A percentile compares a stretch with the other conserved stretches of the same genome.
Evolutionary conservation across 805 yeast genomes (phyloP).

Genomic region (Hanseniaspora lindneri): DNA sequence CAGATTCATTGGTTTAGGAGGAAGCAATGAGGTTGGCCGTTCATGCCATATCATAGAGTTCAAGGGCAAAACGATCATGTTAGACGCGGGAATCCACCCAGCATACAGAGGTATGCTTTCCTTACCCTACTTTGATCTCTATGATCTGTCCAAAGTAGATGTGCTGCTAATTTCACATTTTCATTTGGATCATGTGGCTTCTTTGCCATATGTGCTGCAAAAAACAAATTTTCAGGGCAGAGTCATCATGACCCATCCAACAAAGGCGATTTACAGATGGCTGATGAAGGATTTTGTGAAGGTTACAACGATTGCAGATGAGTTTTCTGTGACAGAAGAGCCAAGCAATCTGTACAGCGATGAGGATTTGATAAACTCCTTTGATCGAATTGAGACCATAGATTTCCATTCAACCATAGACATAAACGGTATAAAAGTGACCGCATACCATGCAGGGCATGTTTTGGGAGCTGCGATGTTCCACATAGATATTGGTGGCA

Average conservation of each 20-base stretch:
- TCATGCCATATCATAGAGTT: conserved; percentile 87
- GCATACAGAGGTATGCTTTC: conserved; percentile 83
- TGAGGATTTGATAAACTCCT: conserved; percentile 76
- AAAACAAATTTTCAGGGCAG: conserved; percentile 89
- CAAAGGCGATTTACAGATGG: conserved; percentile 97
- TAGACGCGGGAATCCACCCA: conserved; percentile 98
- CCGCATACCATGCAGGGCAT: conserved; percentile 99
- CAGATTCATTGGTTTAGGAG: conserved; percentile 82
- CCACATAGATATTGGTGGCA: conserved; percentile 85
- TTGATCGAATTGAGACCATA: conserved; percentile 82
- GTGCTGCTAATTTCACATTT: conserved; percentile 82
- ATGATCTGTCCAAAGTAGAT: conserved; percentile 78
- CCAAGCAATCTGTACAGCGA: conserved; percentile 64
- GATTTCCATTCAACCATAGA: conserved; percentile 94
- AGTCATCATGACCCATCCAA: conserved; percentile 98
- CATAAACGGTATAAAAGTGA: conserved; percentile 85
- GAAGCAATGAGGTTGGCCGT: conserved; percentile 96
- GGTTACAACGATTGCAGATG: conserved; percentile 54
- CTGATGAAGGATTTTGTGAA: conserved; percentile 83
- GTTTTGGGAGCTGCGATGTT: conserved; percentile 98
- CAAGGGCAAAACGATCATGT: conserved; percentile 88
- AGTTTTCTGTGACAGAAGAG: conserved; percentile 29
- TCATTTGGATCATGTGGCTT: conserved; percentile 96
- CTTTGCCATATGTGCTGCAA: conserved; percentile 95
- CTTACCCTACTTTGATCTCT: conserved; percentile 90